Percentiles rank a stretch among this genome's conserved stretches.
phyloP scores from a whole-genome alignment of 2,329 filamentous ascomycete genomes.

The Aspergillus terreus region DNA sequence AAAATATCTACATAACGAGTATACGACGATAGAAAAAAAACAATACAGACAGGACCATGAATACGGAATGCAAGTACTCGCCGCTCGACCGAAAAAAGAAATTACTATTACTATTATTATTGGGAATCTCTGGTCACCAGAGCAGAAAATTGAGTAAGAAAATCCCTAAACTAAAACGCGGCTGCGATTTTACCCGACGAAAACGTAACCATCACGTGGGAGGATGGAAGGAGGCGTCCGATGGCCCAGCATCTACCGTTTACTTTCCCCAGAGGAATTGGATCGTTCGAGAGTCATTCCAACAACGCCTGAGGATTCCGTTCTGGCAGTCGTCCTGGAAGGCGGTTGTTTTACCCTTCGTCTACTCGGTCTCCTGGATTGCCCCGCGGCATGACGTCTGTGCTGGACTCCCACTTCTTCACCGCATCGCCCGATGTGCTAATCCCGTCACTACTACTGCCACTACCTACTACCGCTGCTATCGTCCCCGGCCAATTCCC shows the following conservation, averaged over 20 bases:
- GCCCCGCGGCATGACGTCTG: conserved; percentile 23
- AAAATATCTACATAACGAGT: neutral
- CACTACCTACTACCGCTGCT: conserved; percentile 4
- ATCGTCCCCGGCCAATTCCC: conserved; percentile 2
- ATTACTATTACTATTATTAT: no score
- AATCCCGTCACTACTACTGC: conserved; percentile 1
- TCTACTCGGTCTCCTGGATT: conserved; percentile 1
- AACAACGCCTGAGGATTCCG: neutral
- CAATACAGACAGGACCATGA: neutral
- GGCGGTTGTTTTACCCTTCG: neutral
- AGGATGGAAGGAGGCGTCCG: neutral
- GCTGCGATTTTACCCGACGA: conserved; percentile 21
- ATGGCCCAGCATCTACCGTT: neutral
- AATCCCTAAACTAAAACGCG: neutral
- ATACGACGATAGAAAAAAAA: neutral
- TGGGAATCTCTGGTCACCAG: neutral
- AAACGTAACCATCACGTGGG: conserved; percentile 19
- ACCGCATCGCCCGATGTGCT: conserved; percentile 20
- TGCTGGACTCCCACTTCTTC: conserved; percentile 15
- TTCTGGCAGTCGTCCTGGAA: neutral
- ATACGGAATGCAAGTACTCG: neutral
- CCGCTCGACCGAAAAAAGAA: neutral
- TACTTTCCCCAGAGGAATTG: no score
- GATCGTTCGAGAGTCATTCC: neutral
- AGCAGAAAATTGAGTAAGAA: neutral